These are phyloP conservation scores for Ceratocystiopsis sp. DNA, from an alignment of 2,329 filamentous ascomycete species.

Conservation along the genomic window DNA sequence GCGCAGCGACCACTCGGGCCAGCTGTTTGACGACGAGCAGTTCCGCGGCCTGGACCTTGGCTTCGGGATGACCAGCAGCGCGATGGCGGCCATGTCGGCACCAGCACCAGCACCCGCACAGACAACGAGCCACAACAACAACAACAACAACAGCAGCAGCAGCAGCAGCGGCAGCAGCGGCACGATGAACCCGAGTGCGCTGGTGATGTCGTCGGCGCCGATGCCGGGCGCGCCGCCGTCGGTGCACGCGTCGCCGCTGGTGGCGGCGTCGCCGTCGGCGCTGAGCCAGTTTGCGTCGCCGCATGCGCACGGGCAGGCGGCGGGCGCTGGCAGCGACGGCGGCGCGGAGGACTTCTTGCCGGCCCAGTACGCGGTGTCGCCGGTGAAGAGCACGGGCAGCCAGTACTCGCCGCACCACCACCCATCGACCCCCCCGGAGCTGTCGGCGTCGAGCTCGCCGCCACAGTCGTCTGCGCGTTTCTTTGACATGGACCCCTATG, in stretches of 20 bases:
- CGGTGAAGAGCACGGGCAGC: conserved; percentile 32
- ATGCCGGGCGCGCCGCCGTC: conserved; percentile 17
- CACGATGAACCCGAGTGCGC: conserved; percentile 20
- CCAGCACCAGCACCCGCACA: too few species aligned
- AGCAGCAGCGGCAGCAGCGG: conserved; percentile 3
- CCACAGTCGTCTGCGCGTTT: conserved; percentile 24
- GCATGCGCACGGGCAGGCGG: neutral
- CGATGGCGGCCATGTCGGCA: neutral
- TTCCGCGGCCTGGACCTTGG: conserved; percentile 15
- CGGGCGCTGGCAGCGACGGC: neutral
- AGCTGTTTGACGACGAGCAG: conserved; percentile 18
- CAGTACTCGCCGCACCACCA: conserved; percentile 25
- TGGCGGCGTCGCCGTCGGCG: conserved; percentile 27
- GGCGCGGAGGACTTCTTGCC: conserved; percentile 9
- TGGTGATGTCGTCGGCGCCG: conserved; percentile 21
- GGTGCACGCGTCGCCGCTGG: conserved; percentile 10
- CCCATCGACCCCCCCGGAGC: conserved; percentile 33
- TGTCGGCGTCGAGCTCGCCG: conserved; percentile 44
- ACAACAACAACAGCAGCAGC: too few species aligned
- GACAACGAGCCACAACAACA: too few species aligned
- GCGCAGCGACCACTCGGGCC: conserved; percentile 25
- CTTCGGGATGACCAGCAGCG: neutral
- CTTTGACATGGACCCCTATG: conserved; percentile 28
- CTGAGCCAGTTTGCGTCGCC: conserved; percentile 22
- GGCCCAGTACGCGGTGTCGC: conserved; percentile 20